These are phyloP conservation scores for Aspergillus amoenus DNA, from an alignment of 2,329 filamentous ascomycete genomes.

Conservation along the genomic window DNA sequence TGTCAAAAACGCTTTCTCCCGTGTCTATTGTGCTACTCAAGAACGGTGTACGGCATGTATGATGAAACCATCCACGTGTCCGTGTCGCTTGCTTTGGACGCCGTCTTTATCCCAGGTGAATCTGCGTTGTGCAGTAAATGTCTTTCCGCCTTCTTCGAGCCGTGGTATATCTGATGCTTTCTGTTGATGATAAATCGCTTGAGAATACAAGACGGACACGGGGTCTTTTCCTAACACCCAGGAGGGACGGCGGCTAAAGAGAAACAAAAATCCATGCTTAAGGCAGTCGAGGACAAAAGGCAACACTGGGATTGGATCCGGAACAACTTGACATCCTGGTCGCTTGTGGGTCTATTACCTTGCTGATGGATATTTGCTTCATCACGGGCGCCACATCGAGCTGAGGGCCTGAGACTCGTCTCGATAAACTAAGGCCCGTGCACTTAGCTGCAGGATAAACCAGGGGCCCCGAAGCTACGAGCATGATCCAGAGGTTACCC, in stretches of 20 bases:
- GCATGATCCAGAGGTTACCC: not conserved
- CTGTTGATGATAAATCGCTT: not conserved
- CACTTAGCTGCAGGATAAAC: not conserved
- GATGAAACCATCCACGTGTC: constrained; percentile 12
- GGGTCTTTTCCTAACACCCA: not conserved
- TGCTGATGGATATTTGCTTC: not conserved
- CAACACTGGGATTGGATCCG: not conserved
- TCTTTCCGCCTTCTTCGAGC: not conserved
- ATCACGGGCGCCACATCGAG: not conserved
- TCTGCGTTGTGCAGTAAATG: constrained; percentile 2
- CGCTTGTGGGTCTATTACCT: not conserved
- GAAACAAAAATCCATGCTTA: constrained; percentile 3
- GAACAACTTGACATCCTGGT: not conserved
- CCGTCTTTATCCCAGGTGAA: not conserved
- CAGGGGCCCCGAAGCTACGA: not conserved
- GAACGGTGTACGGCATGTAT: not conserved
- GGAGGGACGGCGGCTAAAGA: not conserved
- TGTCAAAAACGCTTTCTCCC: not conserved
- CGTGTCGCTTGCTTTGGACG: constrained; percentile 6
- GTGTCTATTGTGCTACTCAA: constrained; percentile 2
- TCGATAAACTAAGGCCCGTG: not conserved
- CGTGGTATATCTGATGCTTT: not conserved
- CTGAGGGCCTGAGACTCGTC: not conserved
- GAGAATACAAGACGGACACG: not conserved
- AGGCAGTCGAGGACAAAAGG: not conserved